phyloP scores from a whole-genome alignment of 441 rosid species.

The Adansonia gregorii region DNA sequence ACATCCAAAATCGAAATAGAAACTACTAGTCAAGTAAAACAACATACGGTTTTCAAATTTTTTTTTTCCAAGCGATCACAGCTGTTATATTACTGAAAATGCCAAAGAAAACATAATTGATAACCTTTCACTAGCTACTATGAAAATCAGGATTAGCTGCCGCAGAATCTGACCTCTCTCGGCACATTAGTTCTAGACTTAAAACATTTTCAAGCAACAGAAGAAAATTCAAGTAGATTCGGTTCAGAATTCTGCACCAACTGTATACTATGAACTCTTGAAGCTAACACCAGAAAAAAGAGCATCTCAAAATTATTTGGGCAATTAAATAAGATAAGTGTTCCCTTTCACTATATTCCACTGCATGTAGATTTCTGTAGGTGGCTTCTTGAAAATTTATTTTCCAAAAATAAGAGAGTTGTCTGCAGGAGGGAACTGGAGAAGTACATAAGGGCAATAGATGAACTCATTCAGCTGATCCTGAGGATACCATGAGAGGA shows the following conservation, averaged over 20 bases:
- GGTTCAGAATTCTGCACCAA: background rate
- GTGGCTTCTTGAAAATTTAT: too few species aligned
- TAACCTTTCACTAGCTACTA: background rate
- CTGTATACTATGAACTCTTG: background rate
- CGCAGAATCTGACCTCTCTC: background rate
- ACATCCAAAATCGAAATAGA: background rate
- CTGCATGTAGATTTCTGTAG: too few species aligned
- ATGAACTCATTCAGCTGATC: background rate
- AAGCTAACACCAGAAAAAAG: background rate
- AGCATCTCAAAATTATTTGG: background rate
- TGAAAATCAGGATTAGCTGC: background rate
- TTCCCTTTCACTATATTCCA: too few species aligned
- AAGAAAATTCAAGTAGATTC: background rate
- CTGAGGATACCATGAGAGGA: background rate
- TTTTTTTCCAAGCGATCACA: background rate
- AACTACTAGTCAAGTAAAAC: background rate
- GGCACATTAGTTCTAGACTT: background rate
- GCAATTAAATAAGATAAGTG: too few species aligned
- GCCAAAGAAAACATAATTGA: background rate
- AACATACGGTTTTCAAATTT: background rate
- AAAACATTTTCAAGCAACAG: background rate
- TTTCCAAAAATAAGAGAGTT: too few species aligned
- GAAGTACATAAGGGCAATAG: background rate
- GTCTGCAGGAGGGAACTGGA: background rate
- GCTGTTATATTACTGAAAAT: background rate